Percentiles rank a stretch among this genome's conserved stretches.
Evolutionary conservation across 108 stramenopile species (phyloP).

Genomic region (Cylindrotheca fusiformis): DNA sequence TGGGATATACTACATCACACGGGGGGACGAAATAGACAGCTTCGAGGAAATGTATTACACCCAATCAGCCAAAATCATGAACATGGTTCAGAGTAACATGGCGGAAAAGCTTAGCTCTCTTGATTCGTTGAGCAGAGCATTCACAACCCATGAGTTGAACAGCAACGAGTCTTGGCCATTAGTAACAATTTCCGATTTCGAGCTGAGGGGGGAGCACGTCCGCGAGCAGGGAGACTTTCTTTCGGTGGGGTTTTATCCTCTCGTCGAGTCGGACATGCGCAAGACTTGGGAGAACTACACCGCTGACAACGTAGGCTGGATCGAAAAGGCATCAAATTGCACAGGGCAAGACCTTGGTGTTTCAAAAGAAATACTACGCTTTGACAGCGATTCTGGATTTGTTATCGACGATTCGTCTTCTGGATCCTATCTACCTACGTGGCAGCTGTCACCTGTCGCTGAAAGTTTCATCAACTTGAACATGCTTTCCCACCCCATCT

Average conservation of each 20-base stretch:
- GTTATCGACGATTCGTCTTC: neutral
- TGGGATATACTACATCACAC: conserved; percentile 8
- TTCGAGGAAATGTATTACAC: conserved; percentile 6
- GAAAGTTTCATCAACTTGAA: conserved; percentile 18
- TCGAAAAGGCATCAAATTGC: conserved; percentile 13
- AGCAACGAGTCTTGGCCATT: conserved; percentile 16
- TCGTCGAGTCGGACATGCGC: conserved; percentile 7
- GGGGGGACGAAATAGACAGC: neutral
- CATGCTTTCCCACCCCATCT: conserved; percentile 7
- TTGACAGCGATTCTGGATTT: conserved; percentile 1
- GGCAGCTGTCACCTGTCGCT: conserved; percentile 26
- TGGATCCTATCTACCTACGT: conserved; percentile 24
- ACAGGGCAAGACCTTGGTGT: conserved; percentile 12
- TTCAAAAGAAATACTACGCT: conserved; percentile 8
- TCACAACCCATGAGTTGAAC: conserved; percentile 10
- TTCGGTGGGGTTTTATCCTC: conserved; percentile 20
- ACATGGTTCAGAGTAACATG: neutral
- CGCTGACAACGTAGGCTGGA: conserved; percentile 17
- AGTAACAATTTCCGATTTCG: conserved; percentile 12
- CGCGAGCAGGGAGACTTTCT: conserved; percentile 5
- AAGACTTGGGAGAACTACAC: conserved; percentile 29
- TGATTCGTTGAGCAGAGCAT: conserved; percentile 14
- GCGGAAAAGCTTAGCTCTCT: conserved; percentile 5
- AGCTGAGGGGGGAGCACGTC: conserved; percentile 14
- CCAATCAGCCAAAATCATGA: neutral